These are phyloP conservation scores for Phialocephala sp. DNA, from an alignment of 2,329 filamentous ascomycete genomes.

Conservation along the genomic window DNA sequence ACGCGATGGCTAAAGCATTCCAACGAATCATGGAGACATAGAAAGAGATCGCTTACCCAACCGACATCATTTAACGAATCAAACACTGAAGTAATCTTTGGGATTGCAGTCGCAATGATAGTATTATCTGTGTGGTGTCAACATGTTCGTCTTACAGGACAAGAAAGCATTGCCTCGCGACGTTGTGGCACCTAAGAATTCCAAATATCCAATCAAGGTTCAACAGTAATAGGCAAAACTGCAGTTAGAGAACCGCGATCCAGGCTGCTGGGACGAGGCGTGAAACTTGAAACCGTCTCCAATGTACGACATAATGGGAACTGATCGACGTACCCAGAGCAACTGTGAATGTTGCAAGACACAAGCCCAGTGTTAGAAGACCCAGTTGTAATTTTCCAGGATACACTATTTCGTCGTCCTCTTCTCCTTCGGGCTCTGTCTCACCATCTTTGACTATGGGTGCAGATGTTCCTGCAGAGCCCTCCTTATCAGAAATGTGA, in stretches of 20 bases:
- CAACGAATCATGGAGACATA: background rate
- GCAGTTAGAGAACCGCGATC: background rate
- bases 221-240: background rate
- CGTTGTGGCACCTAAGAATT: background rate
- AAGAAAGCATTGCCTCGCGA: background rate
- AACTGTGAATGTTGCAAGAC: slow-evolving; percentile 54
- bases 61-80: slow-evolving; percentile 48
- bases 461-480: background rate
- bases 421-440: slow-evolving; percentile 16
- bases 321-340: slow-evolving; percentile 45
- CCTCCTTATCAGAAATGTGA: background rate
- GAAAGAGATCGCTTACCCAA: slow-evolving; percentile 40
- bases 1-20: background rate
- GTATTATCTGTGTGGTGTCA: slow-evolving; percentile 43
- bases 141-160: background rate
- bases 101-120: slow-evolving; percentile 48
- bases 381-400: slow-evolving; percentile 38
- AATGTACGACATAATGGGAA: slow-evolving; percentile 1
- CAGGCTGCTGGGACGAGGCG: background rate
- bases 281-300: background rate
- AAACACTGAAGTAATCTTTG: slow-evolving; percentile 48
- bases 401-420: slow-evolving; percentile 36
- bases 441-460: slow-evolving; percentile 9
- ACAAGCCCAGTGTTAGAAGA: slow-evolving; percentile 54
- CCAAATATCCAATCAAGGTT: background rate